A percentile compares a stretch with the other conserved stretches of the same genome.
Evolutionary conservation across 225 moss, liverwort and hornwort genomes (phyloP).

Genomic region (Sphagnum contortum): DNA sequence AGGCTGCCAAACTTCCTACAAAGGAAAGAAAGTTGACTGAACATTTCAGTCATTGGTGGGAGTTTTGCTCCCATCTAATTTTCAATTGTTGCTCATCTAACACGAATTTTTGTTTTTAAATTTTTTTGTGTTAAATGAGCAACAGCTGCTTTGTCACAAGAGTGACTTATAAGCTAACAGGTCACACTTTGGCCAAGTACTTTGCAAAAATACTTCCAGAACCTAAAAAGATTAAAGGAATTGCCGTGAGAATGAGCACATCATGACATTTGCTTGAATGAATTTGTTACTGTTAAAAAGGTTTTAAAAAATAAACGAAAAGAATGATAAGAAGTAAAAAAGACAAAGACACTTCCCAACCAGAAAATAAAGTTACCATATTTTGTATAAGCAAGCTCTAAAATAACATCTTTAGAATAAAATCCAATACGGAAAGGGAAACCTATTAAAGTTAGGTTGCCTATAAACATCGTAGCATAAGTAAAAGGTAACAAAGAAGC

Average conservation of each 20-base stretch:
- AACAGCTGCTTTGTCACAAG: background rate
- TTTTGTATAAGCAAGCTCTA: constrained; percentile 12
- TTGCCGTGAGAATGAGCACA: constrained; percentile 5
- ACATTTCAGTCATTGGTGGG: no score
- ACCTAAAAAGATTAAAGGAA: constrained; percentile 8
- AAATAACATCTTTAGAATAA: constrained; percentile 18
- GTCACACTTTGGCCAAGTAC: constrained; percentile 8
- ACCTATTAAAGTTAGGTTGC: constrained; percentile 9
- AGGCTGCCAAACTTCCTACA: no score
- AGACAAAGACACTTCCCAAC: constrained; percentile 13
- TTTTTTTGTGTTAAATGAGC: no score
- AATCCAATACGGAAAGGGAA: constrained; percentile 7
- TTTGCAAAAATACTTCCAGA: constrained; percentile 8
- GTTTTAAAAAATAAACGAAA: background rate
- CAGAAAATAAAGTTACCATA: constrained; percentile 13
- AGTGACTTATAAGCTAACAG: background rate
- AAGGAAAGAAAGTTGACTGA: no score
- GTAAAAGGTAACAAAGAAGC: constrained; percentile 15
- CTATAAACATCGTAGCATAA: constrained; percentile 13
- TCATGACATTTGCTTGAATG: constrained; percentile 6
- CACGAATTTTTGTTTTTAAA: background rate
- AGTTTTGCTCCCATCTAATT: no score
- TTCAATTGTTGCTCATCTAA: background rate
- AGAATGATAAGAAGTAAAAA: constrained; percentile 6
- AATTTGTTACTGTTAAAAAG: constrained; percentile 1